Evolutionary conservation across 2,329 filamentous ascomycete species (phyloP).

Genomic region (Aspergillus bombycis): DNA sequence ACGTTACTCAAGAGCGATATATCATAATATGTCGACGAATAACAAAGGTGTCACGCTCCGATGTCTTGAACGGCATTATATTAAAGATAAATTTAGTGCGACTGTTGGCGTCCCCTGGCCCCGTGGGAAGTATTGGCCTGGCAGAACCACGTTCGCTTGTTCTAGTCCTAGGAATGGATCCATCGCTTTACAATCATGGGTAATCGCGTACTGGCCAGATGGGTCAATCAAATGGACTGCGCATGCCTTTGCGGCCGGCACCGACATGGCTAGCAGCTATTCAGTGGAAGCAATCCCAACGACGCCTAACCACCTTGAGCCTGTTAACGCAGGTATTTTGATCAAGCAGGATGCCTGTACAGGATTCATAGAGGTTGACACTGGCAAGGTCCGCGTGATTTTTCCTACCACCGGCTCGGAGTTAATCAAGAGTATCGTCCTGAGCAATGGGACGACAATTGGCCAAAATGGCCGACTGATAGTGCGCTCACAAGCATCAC

Average conservation of each 20-base stretch:
- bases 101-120: slow-evolving; percentile 52
- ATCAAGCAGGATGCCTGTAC: neutral
- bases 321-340: slow-evolving; percentile 32
- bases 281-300: neutral
- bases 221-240: slow-evolving; percentile 65
- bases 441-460: neutral
- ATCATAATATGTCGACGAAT: neutral
- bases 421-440: neutral
- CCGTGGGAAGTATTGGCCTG: slow-evolving; percentile 41
- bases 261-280: slow-evolving; percentile 47
- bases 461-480: neutral
- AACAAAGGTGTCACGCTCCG: neutral
- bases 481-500: neutral
- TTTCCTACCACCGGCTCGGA: neutral
- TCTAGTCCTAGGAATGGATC: slow-evolving; percentile 19
- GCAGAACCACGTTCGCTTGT: slow-evolving; percentile 43
- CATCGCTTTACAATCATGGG: slow-evolving; percentile 56
- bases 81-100: slow-evolving; percentile 29
- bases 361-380: neutral
- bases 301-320: slow-evolving; percentile 37
- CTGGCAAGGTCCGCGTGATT: neutral
- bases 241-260: slow-evolving; percentile 55
- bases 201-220: slow-evolving; percentile 63
- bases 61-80: neutral
- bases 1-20: neutral